Evolutionary conservation across 2,329 filamentous ascomycete genomes (phyloP).

Genomic region (Cytospora leucostoma): DNA sequence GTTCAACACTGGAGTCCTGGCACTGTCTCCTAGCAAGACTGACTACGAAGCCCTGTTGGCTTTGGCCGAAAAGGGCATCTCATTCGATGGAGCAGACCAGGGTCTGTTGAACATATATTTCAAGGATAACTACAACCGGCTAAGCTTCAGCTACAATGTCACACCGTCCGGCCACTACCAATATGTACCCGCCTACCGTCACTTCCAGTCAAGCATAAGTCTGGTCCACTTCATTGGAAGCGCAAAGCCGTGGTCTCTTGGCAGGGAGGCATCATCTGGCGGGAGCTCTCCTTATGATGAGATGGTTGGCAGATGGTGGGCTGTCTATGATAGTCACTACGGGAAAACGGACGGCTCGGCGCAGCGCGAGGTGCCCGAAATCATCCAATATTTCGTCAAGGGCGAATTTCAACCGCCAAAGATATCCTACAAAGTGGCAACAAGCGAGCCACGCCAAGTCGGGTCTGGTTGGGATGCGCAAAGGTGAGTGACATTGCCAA

Average conservation of each 20-base stretch:
- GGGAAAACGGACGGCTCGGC: slow-evolving; percentile 49
- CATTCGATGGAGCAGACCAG: slow-evolving; percentile 96
- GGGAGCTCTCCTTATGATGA: slow-evolving; percentile 73
- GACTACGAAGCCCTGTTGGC: slow-evolving; percentile 85
- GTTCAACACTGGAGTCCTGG: slow-evolving; percentile 98
- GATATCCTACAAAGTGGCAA: slow-evolving; percentile 34
- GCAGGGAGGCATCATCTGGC: slow-evolving; percentile 52
- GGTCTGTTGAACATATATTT: slow-evolving; percentile 95
- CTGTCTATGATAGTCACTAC: slow-evolving; percentile 88
- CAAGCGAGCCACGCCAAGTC: slow-evolving; percentile 39
- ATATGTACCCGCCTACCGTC: slow-evolving; percentile 90
- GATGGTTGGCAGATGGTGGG: slow-evolving; percentile 88
- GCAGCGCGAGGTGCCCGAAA: slow-evolving; percentile 33
- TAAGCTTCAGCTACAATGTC: slow-evolving; percentile 96
- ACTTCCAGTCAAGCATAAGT: slow-evolving; percentile 87
- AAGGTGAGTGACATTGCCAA: slow-evolving; percentile 42
- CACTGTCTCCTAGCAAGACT: slow-evolving; percentile 79
- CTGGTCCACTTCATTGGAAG: slow-evolving; percentile 93
- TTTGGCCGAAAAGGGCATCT: slow-evolving; percentile 83
- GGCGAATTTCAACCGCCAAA: slow-evolving; percentile 51
- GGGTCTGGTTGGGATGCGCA: slow-evolving; percentile 54
- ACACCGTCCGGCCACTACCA: slow-evolving; percentile 97
- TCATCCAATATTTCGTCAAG: slow-evolving; percentile 56
- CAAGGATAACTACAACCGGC: slow-evolving; percentile 75
- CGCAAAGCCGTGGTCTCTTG: slow-evolving; percentile 83